A percentile compares a stretch with the other conserved stretches of the same genome.
phyloP scores from a whole-genome alignment of 1,139 yeast genomes.

The Blastobotrys apis region DNA sequence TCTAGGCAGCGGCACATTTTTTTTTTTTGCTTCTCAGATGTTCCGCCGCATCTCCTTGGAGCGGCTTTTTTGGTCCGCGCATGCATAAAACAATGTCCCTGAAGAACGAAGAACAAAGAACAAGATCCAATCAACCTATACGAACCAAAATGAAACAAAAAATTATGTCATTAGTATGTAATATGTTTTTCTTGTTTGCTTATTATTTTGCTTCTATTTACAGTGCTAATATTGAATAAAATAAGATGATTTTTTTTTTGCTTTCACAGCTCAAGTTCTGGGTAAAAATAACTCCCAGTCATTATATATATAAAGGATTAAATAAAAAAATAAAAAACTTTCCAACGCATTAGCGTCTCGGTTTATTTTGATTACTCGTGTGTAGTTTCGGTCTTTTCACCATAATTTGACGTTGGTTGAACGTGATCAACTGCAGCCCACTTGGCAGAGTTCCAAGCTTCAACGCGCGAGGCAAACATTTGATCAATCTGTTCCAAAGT shows the following conservation, averaged over 20 bases:
- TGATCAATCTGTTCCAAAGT: constrained; percentile 66
- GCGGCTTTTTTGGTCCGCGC: too few relatives aligned
- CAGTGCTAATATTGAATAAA: too few relatives aligned
- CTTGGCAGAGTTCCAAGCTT: constrained; percentile 31
- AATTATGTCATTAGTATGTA: not conserved
- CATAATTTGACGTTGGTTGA: constrained; percentile 13
- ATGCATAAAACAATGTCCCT: too few relatives aligned
- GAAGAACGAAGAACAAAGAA: too few relatives aligned
- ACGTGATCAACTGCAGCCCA: constrained; percentile 12
- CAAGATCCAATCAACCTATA: too few relatives aligned
- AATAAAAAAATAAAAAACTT: not conserved
- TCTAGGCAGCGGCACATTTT: constrained; percentile 31
- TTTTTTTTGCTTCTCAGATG: too few relatives aligned
- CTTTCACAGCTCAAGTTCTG: too few relatives aligned
- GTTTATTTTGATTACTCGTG: constrained; percentile 1
- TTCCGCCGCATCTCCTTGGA: too few relatives aligned
- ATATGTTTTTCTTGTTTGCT: not conserved
- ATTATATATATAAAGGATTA: not conserved
- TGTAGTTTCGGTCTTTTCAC: constrained; percentile 12
- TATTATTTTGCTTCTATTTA: not conserved
- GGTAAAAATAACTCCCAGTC: too few relatives aligned
- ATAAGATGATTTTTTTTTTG: too few relatives aligned
- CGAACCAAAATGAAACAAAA: too few relatives aligned
- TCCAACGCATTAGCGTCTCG: too few relatives aligned
- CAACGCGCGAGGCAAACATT: constrained; percentile 37